A percentile compares a stretch with the other conserved stretches of the same genome.
These are phyloP conservation scores for Kandelia obovata DNA, from an alignment of 345 rosid species.

Conservation along the genomic window DNA sequence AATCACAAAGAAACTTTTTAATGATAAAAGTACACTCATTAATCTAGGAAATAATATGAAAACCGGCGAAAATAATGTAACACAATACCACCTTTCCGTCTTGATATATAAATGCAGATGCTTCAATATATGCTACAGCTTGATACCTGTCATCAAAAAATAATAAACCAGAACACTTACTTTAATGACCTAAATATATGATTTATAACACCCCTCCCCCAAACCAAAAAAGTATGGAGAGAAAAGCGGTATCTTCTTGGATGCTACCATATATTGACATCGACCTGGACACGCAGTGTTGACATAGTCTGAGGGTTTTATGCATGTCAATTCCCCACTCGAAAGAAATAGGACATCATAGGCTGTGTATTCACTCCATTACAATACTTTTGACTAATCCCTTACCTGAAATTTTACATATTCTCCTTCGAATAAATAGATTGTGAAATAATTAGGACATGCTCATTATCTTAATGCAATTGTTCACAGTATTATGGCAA, in stretches of 20 bases:
- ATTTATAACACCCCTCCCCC: not conserved
- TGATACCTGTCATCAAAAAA: constrained; percentile 62
- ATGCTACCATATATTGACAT: too few species aligned
- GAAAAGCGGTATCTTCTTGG: too few species aligned
- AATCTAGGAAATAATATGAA: not conserved
- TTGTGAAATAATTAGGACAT: not conserved
- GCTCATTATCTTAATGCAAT: too few species aligned
- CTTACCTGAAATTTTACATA: not conserved
- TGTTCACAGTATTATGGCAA: too few species aligned
- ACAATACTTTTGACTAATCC: not conserved
- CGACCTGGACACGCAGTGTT: not conserved
- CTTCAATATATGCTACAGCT: constrained; percentile 96
- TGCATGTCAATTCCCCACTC: not conserved
- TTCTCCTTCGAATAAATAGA: not conserved
- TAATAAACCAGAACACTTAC: constrained; percentile 4
- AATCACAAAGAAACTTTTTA: not conserved
- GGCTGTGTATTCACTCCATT: not conserved
- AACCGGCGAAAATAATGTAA: not conserved
- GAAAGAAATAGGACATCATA: not conserved
- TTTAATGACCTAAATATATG: not conserved
- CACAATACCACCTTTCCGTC: constrained; percentile 71
- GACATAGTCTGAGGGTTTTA: not conserved
- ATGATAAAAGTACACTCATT: not conserved
- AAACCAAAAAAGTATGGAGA: too few species aligned
- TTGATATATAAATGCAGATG: constrained; percentile 89